Base-by-base conservation (phyloP, 495 filamentous ascomycete genomes). In the Copromyces sp. region DNA sequence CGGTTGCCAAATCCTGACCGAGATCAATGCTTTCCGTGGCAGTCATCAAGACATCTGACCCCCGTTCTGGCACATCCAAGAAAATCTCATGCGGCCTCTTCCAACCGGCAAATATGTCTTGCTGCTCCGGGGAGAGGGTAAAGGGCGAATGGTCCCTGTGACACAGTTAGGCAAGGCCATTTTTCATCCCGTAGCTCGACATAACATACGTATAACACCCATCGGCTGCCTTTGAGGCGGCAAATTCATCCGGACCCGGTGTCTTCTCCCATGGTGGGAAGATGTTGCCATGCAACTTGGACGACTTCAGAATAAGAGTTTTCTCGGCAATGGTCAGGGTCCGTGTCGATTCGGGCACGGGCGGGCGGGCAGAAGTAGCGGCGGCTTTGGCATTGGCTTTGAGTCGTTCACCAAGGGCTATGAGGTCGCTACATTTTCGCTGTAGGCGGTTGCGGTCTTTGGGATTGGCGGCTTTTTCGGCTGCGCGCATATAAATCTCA, bases 1-100 rank as follows among this genome's bases (percentile, higher is more conserved):
- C 95, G 3, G 94, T 94, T 24, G 95, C 90, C 47, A 96, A 86
- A 79, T 98, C 95, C 82, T 99, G 95, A 6, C 97, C 93, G 14
- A 99, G 85, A 79, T 98, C 96, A 69, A 89, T 86, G 44, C 85
- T 84, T 2, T 81, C 76, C 4, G 78, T 77, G 2, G 86, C 81
- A 35, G 78, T 74, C 90, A 93, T 94, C 16, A 86, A 77, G 40
- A 85, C 83, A 14, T 80, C 76, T n/a, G 74, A 39, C n/a, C 71
- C 70, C 16, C 68, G 69, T 32, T 72, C 29, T 76, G 29, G 68
- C 4, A 29, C 44, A 69, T 59, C 35, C 70, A 39, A 32, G 12
- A 81, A 73, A 80, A 87, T 82, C 71, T 95, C 90, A 20, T 76
- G 74, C 2, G 94, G 91, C 20, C 95, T 86, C 80, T 88, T 90